Base-by-base conservation (phyloP, 2,329 filamentous ascomycete species). In the Teratosphaeria zuluensis region DNA sequence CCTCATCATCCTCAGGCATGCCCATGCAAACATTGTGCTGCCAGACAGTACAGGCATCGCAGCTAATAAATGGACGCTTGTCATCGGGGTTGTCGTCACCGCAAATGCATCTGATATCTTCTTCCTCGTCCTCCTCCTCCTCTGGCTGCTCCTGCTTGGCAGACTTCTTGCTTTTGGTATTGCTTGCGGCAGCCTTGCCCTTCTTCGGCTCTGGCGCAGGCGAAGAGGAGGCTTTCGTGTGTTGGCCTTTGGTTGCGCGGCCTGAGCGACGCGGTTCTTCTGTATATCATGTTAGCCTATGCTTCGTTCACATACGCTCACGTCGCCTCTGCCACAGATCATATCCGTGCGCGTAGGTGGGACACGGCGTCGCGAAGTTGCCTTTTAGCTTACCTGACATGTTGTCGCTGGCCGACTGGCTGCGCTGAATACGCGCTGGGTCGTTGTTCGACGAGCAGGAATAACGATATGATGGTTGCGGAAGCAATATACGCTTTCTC, bases 21-120 rank as follows among this genome's bases (percentile, higher is more conserved):
- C 90, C 90, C 79, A 99, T 90, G 72, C 94, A 99, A 63, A 95
- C 87, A 69, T 96, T 96, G 75, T 99, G 94, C 75, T 99, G 94
- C 94, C 94, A 99, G 51, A 88, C 92, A 54, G 84, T 85, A 74
- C 94, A 99, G 53, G 83, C 84, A 74, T 99, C 94, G 77, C 94
- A 99, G 61, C 89, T 90, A 68, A 99, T 96, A 91, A 95, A 97
- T 56, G 91, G 86, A 67, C 94, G 87, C 64, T 88, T 89, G 14
- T 89, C 86, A 66, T 95, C 89, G 65, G 92, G 89, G 61, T 92
- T 88, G 65, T 91, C 88, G 52, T 89, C 89, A 65, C 94, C 92
- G 70, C 92, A 99, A 55, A 96, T 88, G 73, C 92, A 99, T 65
- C 92, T 88, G 64, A 97, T 95, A 56, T 78, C 80, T 62, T 82